Evolutionary conservation across 306 rosid species (phyloP).

Genomic region (Mucuna pruriens): DNA sequence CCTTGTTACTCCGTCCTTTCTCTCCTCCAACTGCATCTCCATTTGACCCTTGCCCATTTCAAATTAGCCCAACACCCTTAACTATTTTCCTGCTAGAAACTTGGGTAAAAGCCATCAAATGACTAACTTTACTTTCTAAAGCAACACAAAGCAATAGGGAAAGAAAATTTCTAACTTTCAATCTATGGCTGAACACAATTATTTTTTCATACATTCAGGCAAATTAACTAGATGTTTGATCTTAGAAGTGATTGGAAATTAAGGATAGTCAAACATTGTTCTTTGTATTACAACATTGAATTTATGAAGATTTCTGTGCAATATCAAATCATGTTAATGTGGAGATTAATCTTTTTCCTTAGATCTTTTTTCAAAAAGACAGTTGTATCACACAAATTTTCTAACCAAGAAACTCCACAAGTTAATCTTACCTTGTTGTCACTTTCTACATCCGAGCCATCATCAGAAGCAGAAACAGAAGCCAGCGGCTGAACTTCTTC

Average conservation of each 20-base stretch:
- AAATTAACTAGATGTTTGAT: conserved; percentile 8
- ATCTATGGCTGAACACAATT: conserved; percentile 20
- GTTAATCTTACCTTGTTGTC: conserved; percentile 61
- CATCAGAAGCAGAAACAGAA: conserved; percentile 62
- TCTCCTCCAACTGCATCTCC: neutral
- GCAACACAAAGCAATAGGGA: conserved; percentile 10
- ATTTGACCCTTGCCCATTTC: neutral
- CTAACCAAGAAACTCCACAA: conserved; percentile 11
- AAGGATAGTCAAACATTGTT: conserved; percentile 14
- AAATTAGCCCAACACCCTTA: neutral
- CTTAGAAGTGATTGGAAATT: conserved; percentile 27
- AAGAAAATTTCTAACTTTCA: conserved; percentile 8
- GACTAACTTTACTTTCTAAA: neutral
- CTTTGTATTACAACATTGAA: neutral
- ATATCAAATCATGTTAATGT: conserved; percentile 8
- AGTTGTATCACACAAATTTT: neutral
- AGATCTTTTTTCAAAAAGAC: neutral
- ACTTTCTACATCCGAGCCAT: conserved; percentile 57
- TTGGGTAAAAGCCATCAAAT: conserved; percentile 1
- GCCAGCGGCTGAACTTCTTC: conserved; percentile 68
- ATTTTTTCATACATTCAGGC: conserved; percentile 2
- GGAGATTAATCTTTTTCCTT: neutral
- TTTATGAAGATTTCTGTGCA: neutral
- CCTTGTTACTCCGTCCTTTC: neutral
- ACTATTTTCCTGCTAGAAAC: neutral